phyloP scores from a whole-genome alignment of 78 protist genomes.

The Trichosphaerium sp. region DNA sequence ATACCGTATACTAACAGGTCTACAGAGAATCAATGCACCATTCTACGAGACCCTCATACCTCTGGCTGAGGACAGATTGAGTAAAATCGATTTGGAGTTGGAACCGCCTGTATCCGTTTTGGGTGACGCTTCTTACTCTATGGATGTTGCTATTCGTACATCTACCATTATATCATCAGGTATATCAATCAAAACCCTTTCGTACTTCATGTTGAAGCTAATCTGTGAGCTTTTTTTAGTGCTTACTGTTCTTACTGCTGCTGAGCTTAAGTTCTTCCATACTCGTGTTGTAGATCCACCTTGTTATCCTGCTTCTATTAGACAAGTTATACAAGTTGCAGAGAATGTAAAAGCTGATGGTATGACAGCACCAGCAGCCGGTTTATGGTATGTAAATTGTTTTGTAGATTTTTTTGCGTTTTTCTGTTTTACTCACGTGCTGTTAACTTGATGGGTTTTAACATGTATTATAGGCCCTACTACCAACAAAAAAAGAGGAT shows the following conservation, averaged over 20 bases:
- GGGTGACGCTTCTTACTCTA: slow-evolving; percentile 13
- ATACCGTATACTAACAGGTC: too few relatives aligned
- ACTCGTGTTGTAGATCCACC: neutral
- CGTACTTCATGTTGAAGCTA: too few relatives aligned
- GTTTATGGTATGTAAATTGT: too few relatives aligned
- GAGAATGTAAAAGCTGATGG: neutral
- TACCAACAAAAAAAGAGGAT: neutral
- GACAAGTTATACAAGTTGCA: neutral
- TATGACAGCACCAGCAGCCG: neutral
- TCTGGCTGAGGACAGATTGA: neutral
- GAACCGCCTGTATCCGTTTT: neutral
- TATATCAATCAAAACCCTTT: too few relatives aligned
- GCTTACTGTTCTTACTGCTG: neutral
- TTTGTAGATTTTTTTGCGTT: too few relatives aligned
- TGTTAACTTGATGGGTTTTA: too few relatives aligned
- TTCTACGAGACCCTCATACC: neutral
- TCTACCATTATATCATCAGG: slow-evolving; percentile 1
- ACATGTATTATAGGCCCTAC: too few relatives aligned
- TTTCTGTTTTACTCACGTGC: too few relatives aligned
- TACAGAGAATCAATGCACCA: too few relatives aligned
- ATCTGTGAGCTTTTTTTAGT: too few relatives aligned
- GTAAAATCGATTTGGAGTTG: too few relatives aligned
- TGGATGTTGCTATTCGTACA: slow-evolving; percentile 18
- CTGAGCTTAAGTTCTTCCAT: slow-evolving; percentile 3
- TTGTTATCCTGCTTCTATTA: neutral